Evolutionary conservation across 495 filamentous ascomycete genomes (phyloP), one percentile per base, ranked within the genome.

Genomic region (Aspergillus egyptiacus): DNA sequence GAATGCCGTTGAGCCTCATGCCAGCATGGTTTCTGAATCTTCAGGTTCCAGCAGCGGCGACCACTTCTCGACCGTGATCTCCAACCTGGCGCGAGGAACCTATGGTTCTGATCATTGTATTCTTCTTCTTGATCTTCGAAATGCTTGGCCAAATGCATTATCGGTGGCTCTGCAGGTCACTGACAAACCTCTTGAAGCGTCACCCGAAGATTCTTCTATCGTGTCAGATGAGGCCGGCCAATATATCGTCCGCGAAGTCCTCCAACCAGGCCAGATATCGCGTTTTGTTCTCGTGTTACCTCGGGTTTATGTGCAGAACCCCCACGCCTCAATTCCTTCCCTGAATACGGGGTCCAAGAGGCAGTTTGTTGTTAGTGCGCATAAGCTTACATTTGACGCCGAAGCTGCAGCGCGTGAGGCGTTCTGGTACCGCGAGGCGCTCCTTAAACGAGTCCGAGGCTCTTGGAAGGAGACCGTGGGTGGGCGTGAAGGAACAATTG

Each of bases 341-440:
- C 73, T 95, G 25, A 89, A 93, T 55, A 78, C 82, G 1, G 68
- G 66, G 3, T 79, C 81, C 5, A 81, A 86, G 57, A 78, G 89
- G 9, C 91, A 96, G 64, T 96, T 93, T 55, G 87, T 96, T 17
- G 87, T 95, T 39, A 90, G 83, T 59, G 82, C 83, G 33, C 78
- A 79, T 51, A 87, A 88, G 54, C 75, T 87, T 39, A 83, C 85
- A 0, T 85, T 87, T 2, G 87, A 93, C 49, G 79, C 76, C 19
- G 90, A 96, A 65, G 79, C 83, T 27, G 79, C 83, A 6, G 83
- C 75, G 33, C 77, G 91, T 31, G 89, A 95, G 68, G 82, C 84
- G 2, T 96, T 96, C 65, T 96, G 91, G 91, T 96, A 89, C 68
- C 79, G 91, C 6, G 86, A 94, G 59, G 85, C 83, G 59, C 74